phyloP scores from a whole-genome alignment of 768 basidiomycete species.

The Tylopilus vinaceipallidus region DNA sequence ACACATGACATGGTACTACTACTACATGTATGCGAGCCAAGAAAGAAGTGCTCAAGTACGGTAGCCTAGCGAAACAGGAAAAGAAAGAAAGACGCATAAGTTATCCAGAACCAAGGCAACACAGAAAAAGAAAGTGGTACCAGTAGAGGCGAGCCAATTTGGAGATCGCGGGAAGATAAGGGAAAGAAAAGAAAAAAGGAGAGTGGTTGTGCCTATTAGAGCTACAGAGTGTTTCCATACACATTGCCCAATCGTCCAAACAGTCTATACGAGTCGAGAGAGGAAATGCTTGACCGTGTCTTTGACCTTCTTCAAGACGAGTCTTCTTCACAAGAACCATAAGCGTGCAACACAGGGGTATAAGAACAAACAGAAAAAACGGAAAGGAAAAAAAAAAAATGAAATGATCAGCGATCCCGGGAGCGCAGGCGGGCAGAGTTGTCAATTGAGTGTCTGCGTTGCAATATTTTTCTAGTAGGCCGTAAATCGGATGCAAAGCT shows the following conservation, averaged over 20 bases:
- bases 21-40: constrained; percentile 23
- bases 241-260: constrained; percentile 17
- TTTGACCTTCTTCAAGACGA: constrained; percentile 1
- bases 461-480: constrained; percentile 39
- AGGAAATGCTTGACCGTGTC: constrained; percentile 4
- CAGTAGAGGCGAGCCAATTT: not conserved
- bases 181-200: constrained; percentile 11
- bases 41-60: constrained; percentile 1
- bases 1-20: constrained; percentile 28
- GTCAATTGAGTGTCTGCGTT: constrained; percentile 53
- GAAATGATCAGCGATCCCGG: constrained; percentile 18
- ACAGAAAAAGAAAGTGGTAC: constrained; percentile 9
- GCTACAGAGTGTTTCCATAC: constrained; percentile 27
- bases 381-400: not conserved
- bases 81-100: constrained; percentile 20
- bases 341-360: not conserved
- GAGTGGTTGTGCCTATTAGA: constrained; percentile 25
- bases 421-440: constrained; percentile 21
- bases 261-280: constrained; percentile 20
- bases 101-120: constrained; percentile 12
- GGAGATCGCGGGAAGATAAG: not conserved
- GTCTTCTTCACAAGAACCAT: constrained; percentile 6
- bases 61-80: not conserved
- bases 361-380: not conserved
- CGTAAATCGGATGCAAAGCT: constrained; percentile 47